These are phyloP conservation scores for Rubia tinctorum DNA, from an alignment of 305 asterid genomes.

Conservation along the genomic window DNA sequence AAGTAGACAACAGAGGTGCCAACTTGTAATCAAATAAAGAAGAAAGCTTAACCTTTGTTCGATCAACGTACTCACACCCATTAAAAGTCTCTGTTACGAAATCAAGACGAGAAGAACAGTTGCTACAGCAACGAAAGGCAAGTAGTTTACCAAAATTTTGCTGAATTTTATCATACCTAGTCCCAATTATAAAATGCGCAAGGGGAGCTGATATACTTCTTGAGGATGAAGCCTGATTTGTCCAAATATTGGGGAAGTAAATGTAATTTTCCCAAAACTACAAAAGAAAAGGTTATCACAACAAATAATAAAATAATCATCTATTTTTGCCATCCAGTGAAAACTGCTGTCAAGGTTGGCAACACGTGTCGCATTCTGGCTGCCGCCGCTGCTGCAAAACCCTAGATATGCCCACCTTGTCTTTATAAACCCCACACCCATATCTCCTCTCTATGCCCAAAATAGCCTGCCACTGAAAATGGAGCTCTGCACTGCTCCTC, in stretches of 20 bases:
- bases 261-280: not conserved
- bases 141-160: too few species aligned
- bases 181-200: too few species aligned
- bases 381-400: conserved; percentile 18
- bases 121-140: too few species aligned
- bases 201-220: too few species aligned
- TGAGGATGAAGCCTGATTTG: too few species aligned
- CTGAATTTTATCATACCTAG: too few species aligned
- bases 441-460: not conserved
- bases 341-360: not conserved
- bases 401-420: conserved; percentile 9
- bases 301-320: not conserved
- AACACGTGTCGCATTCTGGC: conserved; percentile 7
- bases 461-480: conserved; percentile 4
- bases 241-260: not conserved
- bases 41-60: too few species aligned
- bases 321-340: conserved; percentile 1
- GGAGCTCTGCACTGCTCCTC: conserved; percentile 34
- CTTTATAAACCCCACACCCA: not conserved
- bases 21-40: too few species aligned
- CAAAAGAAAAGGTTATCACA: not conserved
- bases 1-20: too few species aligned
- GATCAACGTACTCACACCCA: too few species aligned
- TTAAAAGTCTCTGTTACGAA: too few species aligned
- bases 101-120: too few species aligned